Percentiles rank a stretch among this genome's conserved stretches.
These are phyloP conservation scores for Epichloe gansuensis DNA, from an alignment of 2,329 filamentous ascomycete species.

Conservation along the genomic window DNA sequence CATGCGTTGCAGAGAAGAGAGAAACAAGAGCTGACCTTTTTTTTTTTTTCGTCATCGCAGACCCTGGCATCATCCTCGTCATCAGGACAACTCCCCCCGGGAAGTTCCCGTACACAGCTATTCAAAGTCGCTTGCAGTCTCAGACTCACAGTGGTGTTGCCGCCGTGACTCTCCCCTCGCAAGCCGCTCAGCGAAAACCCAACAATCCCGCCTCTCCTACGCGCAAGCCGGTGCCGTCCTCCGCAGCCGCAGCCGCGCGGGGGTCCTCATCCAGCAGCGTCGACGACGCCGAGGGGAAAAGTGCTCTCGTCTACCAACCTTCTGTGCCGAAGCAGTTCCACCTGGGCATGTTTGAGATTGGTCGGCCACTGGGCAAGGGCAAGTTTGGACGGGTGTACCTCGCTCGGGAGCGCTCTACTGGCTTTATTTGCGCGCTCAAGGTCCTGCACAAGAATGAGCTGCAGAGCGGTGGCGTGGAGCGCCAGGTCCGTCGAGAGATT, in stretches of 20 bases:
- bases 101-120: slow-evolving; percentile 60
- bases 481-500: slow-evolving; percentile 59
- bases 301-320: slow-evolving; percentile 1
- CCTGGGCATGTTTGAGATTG: slow-evolving; percentile 60
- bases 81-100: slow-evolving; percentile 31
- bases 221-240: slow-evolving; percentile 34
- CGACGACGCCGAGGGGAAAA: slow-evolving; percentile 25
- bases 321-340: slow-evolving; percentile 6
- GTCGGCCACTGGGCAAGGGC: slow-evolving; percentile 58
- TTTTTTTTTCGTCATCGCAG: slow-evolving; percentile 11
- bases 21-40: background rate
- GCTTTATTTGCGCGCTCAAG: slow-evolving; percentile 60
- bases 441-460: slow-evolving; percentile 59
- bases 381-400: slow-evolving; percentile 65
- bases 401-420: slow-evolving; percentile 50
- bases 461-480: slow-evolving; percentile 53
- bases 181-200: slow-evolving; percentile 45
- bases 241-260: slow-evolving; percentile 9
- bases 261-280: slow-evolving; percentile 36
- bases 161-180: slow-evolving; percentile 54
- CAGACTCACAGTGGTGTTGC: slow-evolving; percentile 55
- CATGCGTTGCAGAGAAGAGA: background rate
- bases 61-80: slow-evolving; percentile 16
- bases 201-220: slow-evolving; percentile 36
- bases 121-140: slow-evolving; percentile 76